phyloP scores from a whole-genome alignment of 345 rosid species.

The Eucalyptus sp. region DNA sequence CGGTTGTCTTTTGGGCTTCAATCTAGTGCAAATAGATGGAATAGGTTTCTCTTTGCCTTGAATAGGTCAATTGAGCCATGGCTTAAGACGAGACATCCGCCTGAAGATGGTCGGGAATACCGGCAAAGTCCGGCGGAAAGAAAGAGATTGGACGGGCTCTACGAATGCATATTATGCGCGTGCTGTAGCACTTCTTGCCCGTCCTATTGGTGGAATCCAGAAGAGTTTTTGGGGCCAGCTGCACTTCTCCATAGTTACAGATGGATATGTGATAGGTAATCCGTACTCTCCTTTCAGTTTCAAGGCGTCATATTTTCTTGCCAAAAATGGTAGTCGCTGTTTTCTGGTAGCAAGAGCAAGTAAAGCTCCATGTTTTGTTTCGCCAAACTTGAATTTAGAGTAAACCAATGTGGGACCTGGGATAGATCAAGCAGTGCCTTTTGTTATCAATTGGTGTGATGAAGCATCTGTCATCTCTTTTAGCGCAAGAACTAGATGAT shows the following conservation, averaged over 20 bases:
- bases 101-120: constrained; percentile 32
- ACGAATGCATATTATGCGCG: constrained; percentile 69
- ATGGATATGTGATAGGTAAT: constrained; percentile 51
- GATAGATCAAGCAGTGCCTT: not conserved
- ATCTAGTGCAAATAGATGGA: not conserved
- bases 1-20: not conserved
- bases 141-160: constrained; percentile 52
- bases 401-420: not conserved
- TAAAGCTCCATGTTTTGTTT: not conserved
- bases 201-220: constrained; percentile 71
- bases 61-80: constrained; percentile 58
- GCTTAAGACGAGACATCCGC: constrained; percentile 34
- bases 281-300: not conserved
- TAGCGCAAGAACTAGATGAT: not conserved
- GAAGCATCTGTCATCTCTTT: not conserved
- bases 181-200: constrained; percentile 62
- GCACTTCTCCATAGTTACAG: constrained; percentile 50
- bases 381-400: not conserved
- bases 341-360: not conserved
- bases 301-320: not conserved
- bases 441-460: not conserved
- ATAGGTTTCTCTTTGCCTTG: not conserved
- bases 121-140: constrained; percentile 38
- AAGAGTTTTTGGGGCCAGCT: constrained; percentile 56
- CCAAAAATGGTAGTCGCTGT: not conserved